Percentiles rank a stretch among this genome's conserved stretches.
Evolutionary conservation across 495 filamentous ascomycete genomes (phyloP).

Genomic region (Talaromyces wortmannii): DNA sequence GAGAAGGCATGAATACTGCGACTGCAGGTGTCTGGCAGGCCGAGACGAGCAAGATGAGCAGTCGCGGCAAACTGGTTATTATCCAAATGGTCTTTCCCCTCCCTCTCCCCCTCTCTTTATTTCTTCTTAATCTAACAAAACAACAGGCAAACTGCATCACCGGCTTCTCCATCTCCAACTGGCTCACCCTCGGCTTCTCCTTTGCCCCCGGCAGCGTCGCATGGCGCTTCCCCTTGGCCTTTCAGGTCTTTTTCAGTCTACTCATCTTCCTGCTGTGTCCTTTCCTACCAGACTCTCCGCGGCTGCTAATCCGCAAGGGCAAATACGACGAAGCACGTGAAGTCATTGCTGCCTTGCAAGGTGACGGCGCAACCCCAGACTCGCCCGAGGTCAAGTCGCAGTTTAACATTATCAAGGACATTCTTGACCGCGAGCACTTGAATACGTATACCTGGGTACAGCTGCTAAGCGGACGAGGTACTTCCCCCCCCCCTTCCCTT

Average conservation of each 20-base stretch:
- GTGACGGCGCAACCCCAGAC: background rate
- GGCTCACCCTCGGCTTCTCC: slow-evolving; percentile 8
- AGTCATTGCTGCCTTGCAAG: slow-evolving; percentile 17
- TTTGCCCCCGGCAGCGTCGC: slow-evolving; percentile 34
- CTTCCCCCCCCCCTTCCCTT: background rate
- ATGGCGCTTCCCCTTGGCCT: slow-evolving; percentile 39
- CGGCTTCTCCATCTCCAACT: slow-evolving; percentile 14
- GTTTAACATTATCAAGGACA: slow-evolving; percentile 11
- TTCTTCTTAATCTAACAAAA: background rate
- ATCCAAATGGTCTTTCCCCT: slow-evolving; percentile 33
- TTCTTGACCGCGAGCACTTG: slow-evolving; percentile 11
- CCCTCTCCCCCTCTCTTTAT: background rate
- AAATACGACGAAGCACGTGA: slow-evolving; percentile 20
- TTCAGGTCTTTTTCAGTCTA: slow-evolving; percentile 43
- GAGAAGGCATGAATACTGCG: slow-evolving; percentile 43
- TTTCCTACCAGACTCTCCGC: slow-evolving; percentile 39
- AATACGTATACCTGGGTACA: slow-evolving; percentile 1
- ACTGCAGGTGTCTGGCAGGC: slow-evolving; percentile 54
- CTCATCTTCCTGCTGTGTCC: slow-evolving; percentile 32
- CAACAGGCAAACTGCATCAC: slow-evolving; percentile 3
- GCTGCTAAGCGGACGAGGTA: slow-evolving; percentile 1
- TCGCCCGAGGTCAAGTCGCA: slow-evolving; percentile 6
- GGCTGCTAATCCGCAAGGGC: slow-evolving; percentile 23
- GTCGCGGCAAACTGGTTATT: slow-evolving; percentile 49
- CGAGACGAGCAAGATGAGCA: slow-evolving; percentile 45